Base-by-base conservation (phyloP, 208 protist species). In the Trypanosoma melophagium region DNA sequence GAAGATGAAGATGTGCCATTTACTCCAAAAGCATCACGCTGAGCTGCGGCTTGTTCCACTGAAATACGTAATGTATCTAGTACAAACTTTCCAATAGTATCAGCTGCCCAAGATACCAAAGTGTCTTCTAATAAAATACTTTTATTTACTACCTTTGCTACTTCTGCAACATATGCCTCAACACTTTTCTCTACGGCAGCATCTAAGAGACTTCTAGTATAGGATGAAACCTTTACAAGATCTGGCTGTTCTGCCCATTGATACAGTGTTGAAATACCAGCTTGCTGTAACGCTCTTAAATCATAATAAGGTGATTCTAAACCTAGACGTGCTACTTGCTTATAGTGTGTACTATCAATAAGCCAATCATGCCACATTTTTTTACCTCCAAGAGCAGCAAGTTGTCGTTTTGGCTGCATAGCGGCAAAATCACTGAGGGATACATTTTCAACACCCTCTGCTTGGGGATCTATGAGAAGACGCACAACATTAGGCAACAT, bases 211-310 rank as follows among this genome's bases (percentile, higher is more conserved):
- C 84, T 85, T 42, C 83, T 77, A 60, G 86, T 94, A 54, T 65
- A 80, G 3, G 81, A 77, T 13, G 83, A 89, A n/a, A 94, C 86
- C 57, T 76, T 74, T 55, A 94, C 86, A 16, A 90, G 66, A 69
- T 88, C 68, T 24, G 82, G 83, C 52, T 87, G 85, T 69, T 91
- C 89, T 1, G 83, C 68, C 86, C 89, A 94, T 71, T 94, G 89
- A 65, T 92, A 79, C 10, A 94, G 75, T 5, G 81, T 87, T 31
- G 74, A 62, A n/a, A 94, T 81, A 25, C 89, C 89, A 21, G 86
- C 89, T 54, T 87, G 74, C 51, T 82, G 80, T 71, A 94, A 59
- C 21, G 85, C 85, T 14, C 59, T 59, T 41, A 90, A 49, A 66
- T 94, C 89, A 51, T 87, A 76, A 50, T 75, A 74, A 7, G 83